Evolutionary conservation across 331 rosid species (phyloP).

Genomic region (Quercus lobata): DNA sequence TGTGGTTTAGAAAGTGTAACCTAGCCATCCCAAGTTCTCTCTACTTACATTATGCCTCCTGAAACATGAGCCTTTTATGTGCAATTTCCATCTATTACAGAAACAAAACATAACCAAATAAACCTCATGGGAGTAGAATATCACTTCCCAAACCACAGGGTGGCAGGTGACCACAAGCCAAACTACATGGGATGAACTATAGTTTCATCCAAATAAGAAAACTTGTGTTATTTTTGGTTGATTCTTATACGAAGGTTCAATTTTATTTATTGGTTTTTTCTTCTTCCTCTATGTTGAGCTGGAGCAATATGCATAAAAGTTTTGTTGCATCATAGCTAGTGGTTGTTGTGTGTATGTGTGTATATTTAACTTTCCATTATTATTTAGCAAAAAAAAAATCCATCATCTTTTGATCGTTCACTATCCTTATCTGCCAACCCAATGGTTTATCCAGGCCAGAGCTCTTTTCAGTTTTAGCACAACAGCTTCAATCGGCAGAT

Average conservation of each 20-base stretch:
- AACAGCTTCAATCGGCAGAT: slow-evolving; percentile 82
- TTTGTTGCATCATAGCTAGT: slow-evolving; percentile 9
- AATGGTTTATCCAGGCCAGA: slow-evolving; percentile 80
- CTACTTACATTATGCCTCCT: not conserved
- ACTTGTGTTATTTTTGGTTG: not conserved
- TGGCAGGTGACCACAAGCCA: not conserved
- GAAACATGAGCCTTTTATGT: not conserved
- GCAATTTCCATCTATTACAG: not conserved
- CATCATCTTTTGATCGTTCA: slow-evolving; percentile 7
- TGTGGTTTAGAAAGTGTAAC: not conserved
- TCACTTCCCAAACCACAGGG: not conserved
- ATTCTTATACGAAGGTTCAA: not conserved
- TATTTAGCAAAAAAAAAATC: no score
- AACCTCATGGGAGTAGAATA: not conserved
- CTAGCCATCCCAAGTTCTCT: not conserved
- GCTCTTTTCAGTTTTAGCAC: slow-evolving; percentile 75
- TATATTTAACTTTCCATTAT: not conserved
- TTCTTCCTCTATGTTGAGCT: slow-evolving; percentile 7
- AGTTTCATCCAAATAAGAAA: not conserved
- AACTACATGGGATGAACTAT: not conserved
- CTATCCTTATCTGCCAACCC: slow-evolving; percentile 28
- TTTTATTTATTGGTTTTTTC: slow-evolving; percentile 1
- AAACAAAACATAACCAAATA: not conserved
- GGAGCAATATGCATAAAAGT: not conserved
- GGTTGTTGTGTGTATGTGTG: slow-evolving; percentile 7